phyloP scores from a whole-genome alignment of 495 filamentous ascomycete genomes.

The Coniosporium apollinis region DNA sequence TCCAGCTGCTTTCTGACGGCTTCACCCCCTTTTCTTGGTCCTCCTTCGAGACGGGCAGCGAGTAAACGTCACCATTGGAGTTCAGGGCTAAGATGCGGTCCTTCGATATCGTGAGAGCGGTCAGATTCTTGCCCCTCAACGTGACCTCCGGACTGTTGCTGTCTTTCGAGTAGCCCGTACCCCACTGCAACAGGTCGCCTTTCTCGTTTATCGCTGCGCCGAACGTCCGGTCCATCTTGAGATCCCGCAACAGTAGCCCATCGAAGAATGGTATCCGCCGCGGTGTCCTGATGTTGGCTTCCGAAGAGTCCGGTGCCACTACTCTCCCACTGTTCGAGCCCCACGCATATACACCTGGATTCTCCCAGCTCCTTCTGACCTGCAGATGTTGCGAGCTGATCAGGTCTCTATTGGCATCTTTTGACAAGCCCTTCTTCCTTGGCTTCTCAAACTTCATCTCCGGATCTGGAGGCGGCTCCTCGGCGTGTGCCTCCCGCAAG shows the following conservation, averaged over 20 bases:
- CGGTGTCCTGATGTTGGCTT: conserved; percentile 60
- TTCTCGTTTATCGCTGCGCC: conserved; percentile 81
- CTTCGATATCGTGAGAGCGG: conserved; percentile 50
- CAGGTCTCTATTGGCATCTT: conserved; percentile 52
- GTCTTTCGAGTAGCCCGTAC: conserved; percentile 48
- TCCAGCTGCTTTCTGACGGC: conserved; percentile 46
- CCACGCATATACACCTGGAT: conserved; percentile 86
- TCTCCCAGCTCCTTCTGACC: conserved; percentile 74
- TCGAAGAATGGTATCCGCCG: conserved; percentile 71
- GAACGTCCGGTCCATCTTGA: conserved; percentile 69
- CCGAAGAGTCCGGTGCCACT: conserved; percentile 66
- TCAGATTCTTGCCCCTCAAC: conserved; percentile 64
- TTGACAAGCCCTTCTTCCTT: conserved; percentile 31
- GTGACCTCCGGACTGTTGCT: conserved; percentile 46
- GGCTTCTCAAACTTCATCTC: conserved; percentile 44
- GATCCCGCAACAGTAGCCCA: conserved; percentile 64
- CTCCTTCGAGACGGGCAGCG: conserved; percentile 54
- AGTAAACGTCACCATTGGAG: conserved; percentile 68
- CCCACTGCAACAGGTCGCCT: conserved; percentile 89
- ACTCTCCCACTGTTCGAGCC: conserved; percentile 77
- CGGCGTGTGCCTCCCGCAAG: conserved; percentile 27
- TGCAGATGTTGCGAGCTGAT: conserved; percentile 67
- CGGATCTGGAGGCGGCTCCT: conserved; percentile 28
- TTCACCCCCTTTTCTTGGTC: conserved; percentile 53
- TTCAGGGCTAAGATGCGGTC: conserved; percentile 73